Conservation (phyloP, 108 stramenopile species). For the Fragilaria radians region DNA sequence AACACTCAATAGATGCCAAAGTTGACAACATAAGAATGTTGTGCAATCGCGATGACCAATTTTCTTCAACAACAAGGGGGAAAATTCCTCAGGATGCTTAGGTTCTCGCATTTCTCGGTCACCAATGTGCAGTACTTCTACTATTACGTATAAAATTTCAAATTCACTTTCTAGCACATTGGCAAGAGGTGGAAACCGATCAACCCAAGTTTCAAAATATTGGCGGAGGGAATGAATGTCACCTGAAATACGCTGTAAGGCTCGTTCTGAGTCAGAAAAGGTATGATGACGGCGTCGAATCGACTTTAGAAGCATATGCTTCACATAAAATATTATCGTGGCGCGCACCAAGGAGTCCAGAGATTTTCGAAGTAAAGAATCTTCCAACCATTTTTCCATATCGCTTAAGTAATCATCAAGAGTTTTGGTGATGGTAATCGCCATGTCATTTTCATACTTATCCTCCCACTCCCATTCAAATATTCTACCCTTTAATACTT, state of each 20-base stretch:
- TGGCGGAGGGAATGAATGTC: slow-evolving; percentile 64
- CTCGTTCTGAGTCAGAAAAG: slow-evolving; percentile 31
- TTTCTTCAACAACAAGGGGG: neutral
- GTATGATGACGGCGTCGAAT: slow-evolving; percentile 47
- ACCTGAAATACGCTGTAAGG: slow-evolving; percentile 66
- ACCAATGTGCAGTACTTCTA: slow-evolving; percentile 64
- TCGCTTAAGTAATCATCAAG: slow-evolving; percentile 84
- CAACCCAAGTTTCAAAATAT: slow-evolving; percentile 66
- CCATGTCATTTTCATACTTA: slow-evolving; percentile 65
- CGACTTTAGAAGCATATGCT: slow-evolving; percentile 48
- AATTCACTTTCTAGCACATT: slow-evolving; percentile 73
- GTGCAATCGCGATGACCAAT: neutral
- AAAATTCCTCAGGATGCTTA: neutral
- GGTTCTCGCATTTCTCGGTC: neutral
- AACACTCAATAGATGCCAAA: neutral
- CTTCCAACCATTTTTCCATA: slow-evolving; percentile 71
- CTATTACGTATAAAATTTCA: slow-evolving; percentile 58
- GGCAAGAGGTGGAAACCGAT: slow-evolving; percentile 52
- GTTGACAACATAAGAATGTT: neutral
- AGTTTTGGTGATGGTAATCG: slow-evolving; percentile 69
- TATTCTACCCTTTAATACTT: slow-evolving; percentile 56
- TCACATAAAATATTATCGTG: slow-evolving; percentile 72
- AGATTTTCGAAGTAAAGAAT: slow-evolving; percentile 78
- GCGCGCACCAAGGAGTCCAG: slow-evolving; percentile 70
- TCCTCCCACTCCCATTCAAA: slow-evolving; percentile 72